Percentiles rank a stretch among this genome's conserved stretches.
Evolutionary conservation across 164 flowering plant species (phyloP).

Genomic region (Dillenia suffruticosa): DNA sequence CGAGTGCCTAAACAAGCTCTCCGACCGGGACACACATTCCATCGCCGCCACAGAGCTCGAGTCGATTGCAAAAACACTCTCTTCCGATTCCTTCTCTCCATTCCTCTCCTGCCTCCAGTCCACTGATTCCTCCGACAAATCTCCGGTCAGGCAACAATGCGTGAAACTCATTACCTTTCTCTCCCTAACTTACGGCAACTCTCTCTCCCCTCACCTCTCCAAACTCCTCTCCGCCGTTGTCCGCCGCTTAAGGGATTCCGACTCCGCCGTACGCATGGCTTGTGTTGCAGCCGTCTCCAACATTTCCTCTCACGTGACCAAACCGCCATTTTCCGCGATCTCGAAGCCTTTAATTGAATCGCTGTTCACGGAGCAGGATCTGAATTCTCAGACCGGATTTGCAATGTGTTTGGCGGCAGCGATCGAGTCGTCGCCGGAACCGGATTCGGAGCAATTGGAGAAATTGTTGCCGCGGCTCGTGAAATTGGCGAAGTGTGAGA

Average conservation of each 20-base stretch:
- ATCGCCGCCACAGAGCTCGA: conserved; percentile 74
- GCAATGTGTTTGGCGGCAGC: conserved; percentile 76
- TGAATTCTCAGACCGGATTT: conserved; percentile 60
- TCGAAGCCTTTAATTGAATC: conserved; percentile 63
- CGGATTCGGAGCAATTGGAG: conserved; percentile 48
- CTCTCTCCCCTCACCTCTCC: conserved; percentile 53
- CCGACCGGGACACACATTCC: conserved; percentile 78
- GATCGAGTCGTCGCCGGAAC: conserved; percentile 54
- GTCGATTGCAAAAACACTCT: conserved; percentile 45
- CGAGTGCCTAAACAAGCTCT: conserved; percentile 62
- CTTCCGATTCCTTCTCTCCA: conserved; percentile 37
- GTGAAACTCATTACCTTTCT: conserved; percentile 51
- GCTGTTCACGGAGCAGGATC: conserved; percentile 68
- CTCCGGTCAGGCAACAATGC: conserved; percentile 68
- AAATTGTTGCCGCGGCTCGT: conserved; percentile 49
- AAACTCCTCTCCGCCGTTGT: conserved; percentile 50
- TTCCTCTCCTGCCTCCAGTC: conserved; percentile 70
- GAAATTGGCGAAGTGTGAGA: conserved; percentile 54
- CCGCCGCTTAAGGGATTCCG: conserved; percentile 73
- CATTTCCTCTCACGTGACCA: conserved; percentile 41
- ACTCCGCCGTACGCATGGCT: conserved; percentile 62
- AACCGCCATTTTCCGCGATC: conserved; percentile 41
- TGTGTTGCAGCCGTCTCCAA: conserved; percentile 47
- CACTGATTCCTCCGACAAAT: conserved; percentile 61
- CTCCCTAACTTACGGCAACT: conserved; percentile 42